A percentile compares a stretch with the other conserved stretches of the same genome.
Evolutionary conservation across 306 rosid species (phyloP).

Genomic region (Oxytropis ochrocephala): DNA sequence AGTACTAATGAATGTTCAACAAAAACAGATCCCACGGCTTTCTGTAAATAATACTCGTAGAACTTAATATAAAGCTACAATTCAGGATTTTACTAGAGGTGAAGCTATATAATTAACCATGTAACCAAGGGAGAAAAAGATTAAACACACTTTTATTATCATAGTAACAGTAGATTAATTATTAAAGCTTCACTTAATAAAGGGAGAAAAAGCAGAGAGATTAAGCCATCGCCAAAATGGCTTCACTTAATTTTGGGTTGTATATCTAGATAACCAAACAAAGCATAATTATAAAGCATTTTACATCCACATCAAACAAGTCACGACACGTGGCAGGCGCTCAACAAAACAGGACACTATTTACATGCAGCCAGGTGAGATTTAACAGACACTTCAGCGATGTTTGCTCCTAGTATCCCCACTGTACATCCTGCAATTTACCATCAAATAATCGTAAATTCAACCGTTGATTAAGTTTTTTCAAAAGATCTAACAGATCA

Average conservation of each 20-base stretch:
- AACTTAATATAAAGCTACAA: neutral
- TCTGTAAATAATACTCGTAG: neutral
- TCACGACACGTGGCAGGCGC: neutral
- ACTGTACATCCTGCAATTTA: constrained; percentile 74
- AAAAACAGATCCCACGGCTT: neutral
- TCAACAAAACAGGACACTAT: neutral
- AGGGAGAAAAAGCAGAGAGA: neutral
- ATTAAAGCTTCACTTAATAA: neutral
- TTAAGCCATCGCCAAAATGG: neutral
- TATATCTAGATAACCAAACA: constrained; percentile 3
- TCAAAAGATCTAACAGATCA: neutral
- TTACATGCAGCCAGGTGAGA: constrained; percentile 10
- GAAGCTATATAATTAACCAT: neutral
- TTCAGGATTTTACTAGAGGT: neutral
- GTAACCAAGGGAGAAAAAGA: neutral
- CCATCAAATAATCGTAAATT: neutral
- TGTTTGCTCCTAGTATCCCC: constrained; percentile 72
- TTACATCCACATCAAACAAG: neutral
- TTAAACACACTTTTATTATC: neutral
- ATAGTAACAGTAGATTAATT: neutral
- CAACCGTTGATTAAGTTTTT: neutral
- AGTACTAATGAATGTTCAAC: neutral
- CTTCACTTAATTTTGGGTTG: neutral
- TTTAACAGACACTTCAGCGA: constrained; percentile 23
- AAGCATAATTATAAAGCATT: neutral